A percentile compares a stretch with the other conserved stretches of the same genome.
These are phyloP conservation scores for Rhizopus arrhizus DNA, from an alignment of 371 early-diverging fungal genomes.

Conservation along the genomic window DNA sequence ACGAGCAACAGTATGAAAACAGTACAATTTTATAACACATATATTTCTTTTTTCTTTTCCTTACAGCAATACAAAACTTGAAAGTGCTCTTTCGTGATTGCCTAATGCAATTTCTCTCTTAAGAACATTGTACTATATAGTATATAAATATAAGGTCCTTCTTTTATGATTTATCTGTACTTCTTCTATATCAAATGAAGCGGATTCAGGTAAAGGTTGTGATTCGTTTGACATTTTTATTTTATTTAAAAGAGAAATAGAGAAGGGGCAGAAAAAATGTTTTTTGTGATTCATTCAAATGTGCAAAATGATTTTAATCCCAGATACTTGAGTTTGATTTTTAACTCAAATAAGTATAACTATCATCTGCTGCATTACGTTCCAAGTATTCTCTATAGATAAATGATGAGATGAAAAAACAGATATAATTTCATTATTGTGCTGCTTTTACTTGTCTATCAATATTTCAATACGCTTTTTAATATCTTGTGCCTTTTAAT, in stretches of 20 bases:
- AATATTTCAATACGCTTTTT: conserved; percentile 90
- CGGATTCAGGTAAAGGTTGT: no score
- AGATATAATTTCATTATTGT: background rate
- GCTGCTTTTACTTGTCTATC: conserved; percentile 67
- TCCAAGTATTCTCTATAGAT: conserved; percentile 38
- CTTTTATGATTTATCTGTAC: no score
- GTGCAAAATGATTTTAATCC: no score
- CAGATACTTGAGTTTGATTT: no score
- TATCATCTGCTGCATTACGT: conserved; percentile 29
- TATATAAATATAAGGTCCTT: no score
- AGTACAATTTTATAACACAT: no score
- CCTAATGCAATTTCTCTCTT: conserved; percentile 13
- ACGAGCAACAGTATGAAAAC: no score
- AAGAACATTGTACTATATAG: background rate
- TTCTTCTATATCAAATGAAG: no score
- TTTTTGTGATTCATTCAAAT: no score
- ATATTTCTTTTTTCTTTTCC: background rate
- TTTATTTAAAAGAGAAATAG: no score
- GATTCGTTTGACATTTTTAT: no score
- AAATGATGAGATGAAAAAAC: background rate
- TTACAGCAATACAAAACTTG: conserved; percentile 32
- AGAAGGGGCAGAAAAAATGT: no score
- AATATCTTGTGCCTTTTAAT: conserved; percentile 63
- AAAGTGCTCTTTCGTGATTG: conserved; percentile 28
- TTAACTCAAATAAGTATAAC: conserved; percentile 29